Evolutionary conservation across 495 filamentous ascomycete species (phyloP).

Genomic region (Neurospora africana): DNA sequence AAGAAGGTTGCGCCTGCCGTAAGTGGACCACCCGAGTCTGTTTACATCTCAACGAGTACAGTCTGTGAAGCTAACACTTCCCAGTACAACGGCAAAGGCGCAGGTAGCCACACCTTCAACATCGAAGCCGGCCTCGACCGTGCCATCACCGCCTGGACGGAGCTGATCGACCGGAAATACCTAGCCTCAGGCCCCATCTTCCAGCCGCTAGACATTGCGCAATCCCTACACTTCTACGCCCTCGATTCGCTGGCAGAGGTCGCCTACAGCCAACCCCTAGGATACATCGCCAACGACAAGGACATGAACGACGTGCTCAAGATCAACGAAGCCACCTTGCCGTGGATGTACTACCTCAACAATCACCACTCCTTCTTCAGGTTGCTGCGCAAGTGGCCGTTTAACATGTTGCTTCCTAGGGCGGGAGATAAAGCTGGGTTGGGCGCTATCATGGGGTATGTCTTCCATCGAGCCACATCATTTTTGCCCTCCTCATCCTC

Average conservation of each 20-base stretch:
- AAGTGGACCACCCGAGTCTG: not conserved
- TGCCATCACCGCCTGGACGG: constrained; percentile 33
- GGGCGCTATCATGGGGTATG: constrained; percentile 12
- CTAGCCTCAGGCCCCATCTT: constrained; percentile 28
- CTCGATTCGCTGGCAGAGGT: constrained; percentile 58
- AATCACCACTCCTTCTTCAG: constrained; percentile 45
- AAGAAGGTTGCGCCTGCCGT: constrained; percentile 22
- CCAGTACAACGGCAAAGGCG: constrained; percentile 26
- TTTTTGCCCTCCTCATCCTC: no score
- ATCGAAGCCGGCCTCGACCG: constrained; percentile 39
- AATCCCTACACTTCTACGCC: constrained; percentile 41
- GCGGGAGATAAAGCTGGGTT: constrained; percentile 13
- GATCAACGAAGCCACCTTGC: constrained; percentile 39
- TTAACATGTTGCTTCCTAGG: constrained; percentile 9
- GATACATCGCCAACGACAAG: constrained; percentile 46
- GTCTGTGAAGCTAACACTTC: not conserved
- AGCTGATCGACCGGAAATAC: constrained; percentile 34
- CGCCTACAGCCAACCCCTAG: constrained; percentile 51
- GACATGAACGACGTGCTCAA: constrained; percentile 48
- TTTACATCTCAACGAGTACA: not conserved
- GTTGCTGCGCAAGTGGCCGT: constrained; percentile 30
- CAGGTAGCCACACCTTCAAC: constrained; percentile 17
- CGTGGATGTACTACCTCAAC: constrained; percentile 36
- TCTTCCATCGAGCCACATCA: no score
- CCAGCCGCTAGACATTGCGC: constrained; percentile 37